Evolutionary conservation across 257 asterid species (phyloP).

Genomic region (Perilla frutescens): DNA sequence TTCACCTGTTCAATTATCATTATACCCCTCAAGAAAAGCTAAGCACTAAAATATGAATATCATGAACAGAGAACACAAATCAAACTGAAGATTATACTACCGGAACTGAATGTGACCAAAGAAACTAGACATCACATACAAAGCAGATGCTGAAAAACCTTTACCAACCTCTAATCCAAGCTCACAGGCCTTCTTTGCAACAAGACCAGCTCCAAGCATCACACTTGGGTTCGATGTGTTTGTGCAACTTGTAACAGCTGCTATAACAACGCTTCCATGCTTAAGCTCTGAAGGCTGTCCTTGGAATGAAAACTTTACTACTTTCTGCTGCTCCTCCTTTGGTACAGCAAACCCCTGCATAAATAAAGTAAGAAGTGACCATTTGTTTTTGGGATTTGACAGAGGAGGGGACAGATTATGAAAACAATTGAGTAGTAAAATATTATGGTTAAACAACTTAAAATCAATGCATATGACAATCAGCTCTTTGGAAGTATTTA

Average conservation of each 20-base stretch:
- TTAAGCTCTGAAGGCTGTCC: slow-evolving; percentile 82
- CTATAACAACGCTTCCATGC: slow-evolving; percentile 94
- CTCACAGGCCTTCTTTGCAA: slow-evolving; percentile 91
- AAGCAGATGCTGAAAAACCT: background rate
- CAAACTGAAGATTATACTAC: background rate
- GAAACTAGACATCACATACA: background rate
- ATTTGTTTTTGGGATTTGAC: background rate
- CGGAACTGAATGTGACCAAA: background rate
- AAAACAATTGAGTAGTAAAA: background rate
- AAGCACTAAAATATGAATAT: background rate
- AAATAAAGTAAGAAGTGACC: slow-evolving; percentile 9
- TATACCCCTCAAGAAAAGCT: slow-evolving; percentile 15
- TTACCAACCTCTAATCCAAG: slow-evolving; percentile 81
- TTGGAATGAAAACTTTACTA: slow-evolving; percentile 65
- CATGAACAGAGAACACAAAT: slow-evolving; percentile 10
- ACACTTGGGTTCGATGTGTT: slow-evolving; percentile 97
- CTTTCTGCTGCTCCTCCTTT: slow-evolving; percentile 76
- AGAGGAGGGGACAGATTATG: background rate
- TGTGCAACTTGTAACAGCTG: slow-evolving; percentile 94
- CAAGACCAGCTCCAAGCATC: slow-evolving; percentile 99
- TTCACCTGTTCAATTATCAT: slow-evolving; percentile 65
- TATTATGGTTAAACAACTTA: background rate
- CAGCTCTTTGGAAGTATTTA: background rate
- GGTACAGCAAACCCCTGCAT: slow-evolving; percentile 83
- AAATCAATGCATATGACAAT: background rate